These are phyloP conservation scores for Ogataea pini DNA, from an alignment of 805 yeast species.

Conservation along the genomic window DNA sequence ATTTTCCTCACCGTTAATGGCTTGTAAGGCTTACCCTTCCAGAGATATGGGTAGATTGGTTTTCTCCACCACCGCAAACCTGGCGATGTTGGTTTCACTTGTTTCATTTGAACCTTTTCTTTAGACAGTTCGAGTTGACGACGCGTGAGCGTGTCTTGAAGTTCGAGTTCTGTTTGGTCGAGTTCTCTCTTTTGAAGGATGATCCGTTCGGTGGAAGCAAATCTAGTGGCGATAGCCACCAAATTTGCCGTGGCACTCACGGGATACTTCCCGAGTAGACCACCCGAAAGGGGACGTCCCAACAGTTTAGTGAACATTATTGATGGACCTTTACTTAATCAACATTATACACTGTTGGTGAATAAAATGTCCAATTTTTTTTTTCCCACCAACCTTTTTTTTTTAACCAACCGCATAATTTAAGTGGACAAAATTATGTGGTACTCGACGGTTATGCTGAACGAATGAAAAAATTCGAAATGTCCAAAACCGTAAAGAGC, in stretches of 20 bases:
- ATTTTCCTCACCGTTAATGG: slow-evolving; percentile 73
- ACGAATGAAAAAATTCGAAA: slow-evolving; percentile 28
- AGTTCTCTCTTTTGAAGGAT: slow-evolving; percentile 37
- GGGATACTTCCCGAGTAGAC: background rate
- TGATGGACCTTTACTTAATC: background rate
- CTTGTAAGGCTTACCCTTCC: slow-evolving; percentile 79
- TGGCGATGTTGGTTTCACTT: slow-evolving; percentile 79
- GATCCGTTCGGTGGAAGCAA: slow-evolving; percentile 27
- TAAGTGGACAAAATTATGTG: slow-evolving; percentile 7
- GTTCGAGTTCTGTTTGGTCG: slow-evolving; percentile 71
- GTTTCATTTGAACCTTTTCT: slow-evolving; percentile 69
- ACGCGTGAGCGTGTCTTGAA: slow-evolving; percentile 69
- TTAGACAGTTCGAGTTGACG: slow-evolving; percentile 74
- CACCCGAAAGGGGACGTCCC: background rate
- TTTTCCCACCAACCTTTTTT: background rate
- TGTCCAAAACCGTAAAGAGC: slow-evolving; percentile 9
- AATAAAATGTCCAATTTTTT: slow-evolving; percentile 6
- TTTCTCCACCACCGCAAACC: slow-evolving; percentile 85
- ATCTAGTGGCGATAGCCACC: background rate
- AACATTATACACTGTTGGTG: background rate
- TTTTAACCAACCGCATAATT: slow-evolving; percentile 12
- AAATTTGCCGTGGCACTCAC: background rate
- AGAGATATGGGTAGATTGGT: slow-evolving; percentile 84
- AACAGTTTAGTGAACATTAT: background rate
- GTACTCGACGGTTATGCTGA: slow-evolving; percentile 27